Evolutionary conservation across 176 grass and related monocot species (phyloP), one percentile per base, ranked within the genome.

Genomic region (Eleusine indica): DNA sequence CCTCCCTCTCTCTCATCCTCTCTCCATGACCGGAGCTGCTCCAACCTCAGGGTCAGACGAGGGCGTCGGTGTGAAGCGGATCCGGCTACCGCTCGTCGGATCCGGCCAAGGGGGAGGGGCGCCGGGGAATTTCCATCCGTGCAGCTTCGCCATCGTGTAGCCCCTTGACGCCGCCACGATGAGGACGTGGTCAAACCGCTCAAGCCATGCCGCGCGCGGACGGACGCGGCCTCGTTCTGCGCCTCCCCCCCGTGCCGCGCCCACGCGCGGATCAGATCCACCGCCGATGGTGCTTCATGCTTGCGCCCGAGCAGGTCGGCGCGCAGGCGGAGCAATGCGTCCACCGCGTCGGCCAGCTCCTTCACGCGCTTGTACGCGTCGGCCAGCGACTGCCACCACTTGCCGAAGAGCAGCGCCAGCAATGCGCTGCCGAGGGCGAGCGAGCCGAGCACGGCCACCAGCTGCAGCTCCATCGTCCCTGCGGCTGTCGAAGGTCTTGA

Each of bases 361-460:
- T 87, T 87, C 62, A 83, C 80, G 75, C 69, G 80, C 69, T 58
- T 82, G 84, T 90, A 80, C 22, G 69, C 76, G 52, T 70, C 42
- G 18, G 84, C 84, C 52, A 90, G 80, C 80, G 88, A 84, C 88
- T 87, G 88, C 84, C 84, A 90, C 88, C 88, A 87, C 88, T 90
- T 90, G 68, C 80, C 80, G 69, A 90, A 87, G 69, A 90, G 52
- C n/a, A 90, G 80, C 80, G 83, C 69, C 39, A 90, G 30, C 8
- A 90, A 35, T 61, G 80, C 88, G 42, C 84, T 79, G 74, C 88
- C 88, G 69, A 90, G 84, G 80, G 69, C 84, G 68, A 90, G 75
- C 52, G 88, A 75, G 17, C 18, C 80, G 62, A 90, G 80, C 52
- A 83, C 80, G 61, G 84, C 69, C 32, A 69, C 75, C 22, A 90